Evolutionary conservation across 495 filamentous ascomycete species (phyloP), one percentile per base, ranked within the genome.

Genomic region (Talaromyces trachyspermus): DNA sequence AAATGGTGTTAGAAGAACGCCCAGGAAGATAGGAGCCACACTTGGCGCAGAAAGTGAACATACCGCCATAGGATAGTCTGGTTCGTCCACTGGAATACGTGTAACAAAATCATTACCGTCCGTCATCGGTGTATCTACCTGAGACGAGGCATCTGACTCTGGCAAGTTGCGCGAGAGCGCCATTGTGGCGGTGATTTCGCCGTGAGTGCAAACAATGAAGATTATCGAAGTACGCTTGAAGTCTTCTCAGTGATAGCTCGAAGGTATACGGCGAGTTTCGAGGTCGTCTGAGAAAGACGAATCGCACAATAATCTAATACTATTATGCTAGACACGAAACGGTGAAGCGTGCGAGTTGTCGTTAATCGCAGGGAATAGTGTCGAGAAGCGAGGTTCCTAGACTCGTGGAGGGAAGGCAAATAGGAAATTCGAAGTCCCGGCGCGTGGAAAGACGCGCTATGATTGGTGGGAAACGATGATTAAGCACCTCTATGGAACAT

Each of bases 61-160:
- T 66, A 77, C 73, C 59, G 63, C 63, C 50, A 66, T 57, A 26
- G 61, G 68, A 55, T 70, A 71, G 57, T 75, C 71, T 20, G 54
- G 50, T 35, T 59, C 54, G 54, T 64, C 67, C 9, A 70, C 70
- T 2, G 70, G 63, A 52, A 74, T 62, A 11, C 63, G 62, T 19
- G 69, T 60, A 37, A 69, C 55, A 23, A 51, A 43, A 46, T 70
- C 81, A 50, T 78, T 78, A 32, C 72, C 77, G 61, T 88, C 85
- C 8, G 69, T 74, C 71, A 76, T 78, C 0, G 74, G 70, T 3
- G 72, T 76, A 57, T 78, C 75, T 25, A 65, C 68, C 49, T 74
- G 71, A 26, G 71, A 75, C 12, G 70, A 70, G 15, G 69, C 57
- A 27, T 69, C 71, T 10, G 72, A 70, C 26, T 56, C 74, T 57